Evolutionary conservation across 106 monocot species (phyloP).

Genomic region (Dendrobium huoshanense): DNA sequence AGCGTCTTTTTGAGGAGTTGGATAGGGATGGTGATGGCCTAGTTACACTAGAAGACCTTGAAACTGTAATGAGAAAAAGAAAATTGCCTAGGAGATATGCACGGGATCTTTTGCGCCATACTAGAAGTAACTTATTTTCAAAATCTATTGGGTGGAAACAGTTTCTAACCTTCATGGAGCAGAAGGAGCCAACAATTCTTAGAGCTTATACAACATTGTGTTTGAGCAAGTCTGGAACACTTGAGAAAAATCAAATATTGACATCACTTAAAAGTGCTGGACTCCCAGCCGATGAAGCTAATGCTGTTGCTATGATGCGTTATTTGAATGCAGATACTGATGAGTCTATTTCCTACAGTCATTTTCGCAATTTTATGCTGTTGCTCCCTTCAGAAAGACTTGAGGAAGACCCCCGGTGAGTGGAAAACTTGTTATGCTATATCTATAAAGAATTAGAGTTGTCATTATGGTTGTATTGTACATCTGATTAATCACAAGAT

Average conservation of each 20-base stretch:
- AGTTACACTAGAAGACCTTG: conserved; percentile 86
- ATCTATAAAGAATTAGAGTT: background rate
- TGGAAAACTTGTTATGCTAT: background rate
- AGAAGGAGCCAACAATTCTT: conserved; percentile 84
- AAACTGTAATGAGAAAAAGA: conserved; percentile 86
- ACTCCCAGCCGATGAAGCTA: conserved; percentile 85
- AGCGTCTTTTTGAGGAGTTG: conserved; percentile 77
- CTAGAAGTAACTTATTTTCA: conserved; percentile 71
- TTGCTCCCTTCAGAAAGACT: conserved; percentile 84
- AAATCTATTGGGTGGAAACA: conserved; percentile 96
- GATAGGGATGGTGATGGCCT: conserved; percentile 88
- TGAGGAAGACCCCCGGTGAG: conserved; percentile 87
- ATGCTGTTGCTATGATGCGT: conserved; percentile 81
- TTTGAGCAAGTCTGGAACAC: conserved; percentile 83
- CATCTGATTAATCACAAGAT: background rate
- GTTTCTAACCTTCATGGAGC: conserved; percentile 85
- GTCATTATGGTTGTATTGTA: background rate
- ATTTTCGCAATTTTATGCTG: conserved; percentile 96
- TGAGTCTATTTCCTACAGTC: conserved; percentile 85
- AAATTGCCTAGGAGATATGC: conserved; percentile 74
- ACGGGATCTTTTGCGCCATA: conserved; percentile 55
- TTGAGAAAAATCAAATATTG: conserved; percentile 76
- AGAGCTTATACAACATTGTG: conserved; percentile 84
- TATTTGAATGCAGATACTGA: conserved; percentile 66
- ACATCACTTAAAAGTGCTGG: conserved; percentile 76